These are phyloP conservation scores for Sarcomyxa edulis DNA, from an alignment of 768 basidiomycete species.

Conservation along the genomic window DNA sequence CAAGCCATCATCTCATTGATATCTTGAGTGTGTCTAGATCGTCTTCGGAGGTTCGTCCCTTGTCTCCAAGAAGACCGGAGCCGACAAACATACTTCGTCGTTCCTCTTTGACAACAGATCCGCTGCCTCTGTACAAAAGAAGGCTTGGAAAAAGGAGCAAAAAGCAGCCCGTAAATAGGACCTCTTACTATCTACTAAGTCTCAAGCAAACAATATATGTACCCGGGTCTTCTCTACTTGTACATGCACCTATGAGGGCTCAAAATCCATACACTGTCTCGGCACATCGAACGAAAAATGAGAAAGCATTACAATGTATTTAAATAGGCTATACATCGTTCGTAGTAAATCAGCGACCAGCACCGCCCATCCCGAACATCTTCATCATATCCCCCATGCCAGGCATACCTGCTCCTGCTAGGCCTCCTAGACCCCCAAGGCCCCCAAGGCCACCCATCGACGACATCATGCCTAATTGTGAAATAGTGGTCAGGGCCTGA, in stretches of 20 bases:
- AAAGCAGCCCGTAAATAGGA: slow-evolving; percentile 14
- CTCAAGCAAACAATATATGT: too few relatives aligned
- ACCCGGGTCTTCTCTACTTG: too few relatives aligned
- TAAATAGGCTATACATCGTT: too few relatives aligned
- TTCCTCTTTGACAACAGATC: slow-evolving; percentile 76
- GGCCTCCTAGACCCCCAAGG: slow-evolving; percentile 52
- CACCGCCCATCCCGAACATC: slow-evolving; percentile 81
- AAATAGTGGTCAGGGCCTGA: too few relatives aligned
- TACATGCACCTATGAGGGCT: too few relatives aligned
- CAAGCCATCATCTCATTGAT: slow-evolving; percentile 1
- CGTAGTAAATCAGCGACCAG: slow-evolving; percentile 24
- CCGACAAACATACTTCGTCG: slow-evolving; percentile 75
- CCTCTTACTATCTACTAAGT: too few relatives aligned
- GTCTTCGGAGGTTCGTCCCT: slow-evolving; percentile 52
- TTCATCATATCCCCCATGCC: slow-evolving; percentile 78
- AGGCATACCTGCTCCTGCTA: slow-evolving; percentile 53
- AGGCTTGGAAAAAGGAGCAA: slow-evolving; percentile 44
- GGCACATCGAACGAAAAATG: too few relatives aligned
- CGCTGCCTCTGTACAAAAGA: slow-evolving; percentile 60
- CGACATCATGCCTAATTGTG: slow-evolving; percentile 74
- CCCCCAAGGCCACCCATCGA: slow-evolving; percentile 70
- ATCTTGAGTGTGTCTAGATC: too few relatives aligned
- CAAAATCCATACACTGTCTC: too few relatives aligned
- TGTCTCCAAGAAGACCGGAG: slow-evolving; percentile 69
- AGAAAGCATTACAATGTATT: too few relatives aligned